A percentile compares a stretch with the other conserved stretches of the same genome.
Evolutionary conservation across 2,329 filamentous ascomycete genomes (phyloP).

Genomic region (Plectosphaerella cucumerina): DNA sequence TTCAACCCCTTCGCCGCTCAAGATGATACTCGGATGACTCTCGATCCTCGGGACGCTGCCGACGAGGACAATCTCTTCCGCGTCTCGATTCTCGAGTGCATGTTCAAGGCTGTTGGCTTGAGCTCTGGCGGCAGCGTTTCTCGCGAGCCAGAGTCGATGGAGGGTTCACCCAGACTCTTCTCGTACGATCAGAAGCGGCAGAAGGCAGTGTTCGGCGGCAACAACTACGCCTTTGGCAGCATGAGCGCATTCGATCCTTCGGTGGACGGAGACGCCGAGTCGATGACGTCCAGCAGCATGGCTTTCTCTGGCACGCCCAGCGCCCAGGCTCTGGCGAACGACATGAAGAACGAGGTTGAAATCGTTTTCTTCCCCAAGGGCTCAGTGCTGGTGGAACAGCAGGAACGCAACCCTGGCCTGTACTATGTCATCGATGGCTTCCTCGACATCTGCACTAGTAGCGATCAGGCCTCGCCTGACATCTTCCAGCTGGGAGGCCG

Average conservation of each 20-base stretch:
- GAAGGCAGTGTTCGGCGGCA: slow-evolving; percentile 65
- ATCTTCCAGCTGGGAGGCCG: slow-evolving; percentile 33
- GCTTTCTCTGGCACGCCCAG: slow-evolving; percentile 59
- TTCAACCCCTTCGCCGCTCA: slow-evolving; percentile 53
- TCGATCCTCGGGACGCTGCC: slow-evolving; percentile 72
- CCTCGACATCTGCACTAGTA: slow-evolving; percentile 83
- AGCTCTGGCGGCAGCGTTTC: slow-evolving; percentile 62
- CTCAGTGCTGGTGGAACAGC: slow-evolving; percentile 91
- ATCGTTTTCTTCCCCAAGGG: slow-evolving; percentile 97
- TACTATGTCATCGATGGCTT: slow-evolving; percentile 99
- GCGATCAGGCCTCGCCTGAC: slow-evolving; percentile 48
- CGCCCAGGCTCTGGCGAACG: slow-evolving; percentile 63
- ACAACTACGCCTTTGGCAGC: slow-evolving; percentile 82
- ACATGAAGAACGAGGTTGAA: slow-evolving; percentile 88
- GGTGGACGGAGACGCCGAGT: slow-evolving; percentile 81
- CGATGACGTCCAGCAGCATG: slow-evolving; percentile 67
- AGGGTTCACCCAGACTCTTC: slow-evolving; percentile 78
- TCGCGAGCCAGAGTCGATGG: slow-evolving; percentile 68
- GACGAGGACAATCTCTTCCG: slow-evolving; percentile 89
- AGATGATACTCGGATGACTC: slow-evolving; percentile 42
- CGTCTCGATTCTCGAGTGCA: slow-evolving; percentile 87
- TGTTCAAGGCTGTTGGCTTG: slow-evolving; percentile 89
- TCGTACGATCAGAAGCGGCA: slow-evolving; percentile 80
- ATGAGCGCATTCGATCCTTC: slow-evolving; percentile 80
- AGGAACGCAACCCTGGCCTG: slow-evolving; percentile 90